A percentile compares a stretch with the other conserved stretches of the same genome.
phyloP scores from a whole-genome alignment of 176 grass and related monocot species.

The Panicum miliaceum region DNA sequence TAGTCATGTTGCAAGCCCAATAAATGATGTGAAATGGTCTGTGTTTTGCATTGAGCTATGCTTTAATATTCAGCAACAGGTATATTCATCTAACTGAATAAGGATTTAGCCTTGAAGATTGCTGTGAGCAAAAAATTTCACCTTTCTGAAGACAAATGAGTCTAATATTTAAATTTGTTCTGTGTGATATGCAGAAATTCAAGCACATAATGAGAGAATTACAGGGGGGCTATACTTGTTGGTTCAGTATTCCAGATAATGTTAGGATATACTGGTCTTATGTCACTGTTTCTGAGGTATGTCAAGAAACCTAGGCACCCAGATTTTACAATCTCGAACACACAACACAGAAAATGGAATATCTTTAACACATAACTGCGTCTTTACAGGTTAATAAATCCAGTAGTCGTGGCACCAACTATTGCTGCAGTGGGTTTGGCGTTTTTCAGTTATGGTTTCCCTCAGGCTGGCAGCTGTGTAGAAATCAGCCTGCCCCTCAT shows the following conservation, averaged over 20 bases:
- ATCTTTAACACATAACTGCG: not conserved
- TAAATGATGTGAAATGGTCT: slow-evolving; percentile 20
- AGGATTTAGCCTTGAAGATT: slow-evolving; percentile 23
- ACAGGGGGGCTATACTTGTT: slow-evolving; percentile 93
- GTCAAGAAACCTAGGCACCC: slow-evolving; percentile 1
- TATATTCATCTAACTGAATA: not conserved
- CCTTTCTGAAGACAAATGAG: slow-evolving; percentile 20
- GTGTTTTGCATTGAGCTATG: slow-evolving; percentile 24
- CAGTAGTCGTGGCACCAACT: slow-evolving; percentile 93
- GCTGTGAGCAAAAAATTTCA: slow-evolving; percentile 1
- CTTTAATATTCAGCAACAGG: slow-evolving; percentile 13
- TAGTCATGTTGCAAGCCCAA: not conserved
- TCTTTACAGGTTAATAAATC: slow-evolving; percentile 86
- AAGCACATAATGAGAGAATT: slow-evolving; percentile 99
- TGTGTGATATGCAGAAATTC: slow-evolving; percentile 87
- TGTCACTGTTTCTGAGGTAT: slow-evolving; percentile 97
- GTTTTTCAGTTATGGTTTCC: slow-evolving; percentile 97
- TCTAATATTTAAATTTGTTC: slow-evolving; percentile 12
- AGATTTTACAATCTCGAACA: slow-evolving; percentile 27
- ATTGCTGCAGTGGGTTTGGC: slow-evolving; percentile 89
- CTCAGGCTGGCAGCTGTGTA: slow-evolving; percentile 92
- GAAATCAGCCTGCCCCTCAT: slow-evolving; percentile 96
- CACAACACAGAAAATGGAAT: slow-evolving; percentile 22
- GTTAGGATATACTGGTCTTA: slow-evolving; percentile 93
- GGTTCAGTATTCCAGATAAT: slow-evolving; percentile 96